Conservation (phyloP, 1,284 basidiomycete genomes). For the Laetiporus sulphureus region DNA sequence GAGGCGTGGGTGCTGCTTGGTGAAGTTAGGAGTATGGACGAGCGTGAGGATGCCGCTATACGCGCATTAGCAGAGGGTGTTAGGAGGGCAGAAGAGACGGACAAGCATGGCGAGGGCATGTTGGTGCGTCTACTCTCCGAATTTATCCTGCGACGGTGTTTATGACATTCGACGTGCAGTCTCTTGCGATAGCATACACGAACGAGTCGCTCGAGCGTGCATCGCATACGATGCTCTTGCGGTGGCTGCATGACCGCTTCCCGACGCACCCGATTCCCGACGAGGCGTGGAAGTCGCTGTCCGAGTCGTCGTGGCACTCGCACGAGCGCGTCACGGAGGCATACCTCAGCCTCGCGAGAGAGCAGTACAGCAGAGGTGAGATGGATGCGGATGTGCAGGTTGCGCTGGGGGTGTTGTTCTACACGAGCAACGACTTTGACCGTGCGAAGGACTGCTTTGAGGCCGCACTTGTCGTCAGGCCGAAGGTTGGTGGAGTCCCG, state of each 20-base stretch:
- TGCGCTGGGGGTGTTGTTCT: slow-evolving; percentile 91
- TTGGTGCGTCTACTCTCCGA: slow-evolving; percentile 48
- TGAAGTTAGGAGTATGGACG: slow-evolving; percentile 94
- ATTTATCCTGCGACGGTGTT: slow-evolving; percentile 3
- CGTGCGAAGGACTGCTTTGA: slow-evolving; percentile 89
- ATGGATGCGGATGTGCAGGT: slow-evolving; percentile 94
- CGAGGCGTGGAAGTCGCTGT: slow-evolving; percentile 52
- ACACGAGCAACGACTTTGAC: slow-evolving; percentile 75
- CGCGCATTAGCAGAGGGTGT: slow-evolving; percentile 68
- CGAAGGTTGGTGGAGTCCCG: slow-evolving; percentile 40
- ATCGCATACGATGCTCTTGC: slow-evolving; percentile 83
- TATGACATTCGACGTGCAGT: slow-evolving; percentile 38
- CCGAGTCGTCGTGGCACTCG: slow-evolving; percentile 77
- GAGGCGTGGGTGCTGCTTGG: slow-evolving; percentile 94
- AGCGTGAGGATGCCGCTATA: slow-evolving; percentile 79
- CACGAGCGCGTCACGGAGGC: slow-evolving; percentile 79
- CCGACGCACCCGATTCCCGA: slow-evolving; percentile 57
- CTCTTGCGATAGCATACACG: slow-evolving; percentile 93
- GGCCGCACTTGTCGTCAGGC: slow-evolving; percentile 73
- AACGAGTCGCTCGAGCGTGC: slow-evolving; percentile 93
- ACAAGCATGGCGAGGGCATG: slow-evolving; percentile 73
- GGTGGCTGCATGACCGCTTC: slow-evolving; percentile 79
- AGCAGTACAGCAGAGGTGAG: slow-evolving; percentile 61
- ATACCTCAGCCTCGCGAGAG: slow-evolving; percentile 81
- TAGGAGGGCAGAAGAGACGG: slow-evolving; percentile 53